Conservation (phyloP, 345 rosid genomes). For the Brassica cretica region DNA sequence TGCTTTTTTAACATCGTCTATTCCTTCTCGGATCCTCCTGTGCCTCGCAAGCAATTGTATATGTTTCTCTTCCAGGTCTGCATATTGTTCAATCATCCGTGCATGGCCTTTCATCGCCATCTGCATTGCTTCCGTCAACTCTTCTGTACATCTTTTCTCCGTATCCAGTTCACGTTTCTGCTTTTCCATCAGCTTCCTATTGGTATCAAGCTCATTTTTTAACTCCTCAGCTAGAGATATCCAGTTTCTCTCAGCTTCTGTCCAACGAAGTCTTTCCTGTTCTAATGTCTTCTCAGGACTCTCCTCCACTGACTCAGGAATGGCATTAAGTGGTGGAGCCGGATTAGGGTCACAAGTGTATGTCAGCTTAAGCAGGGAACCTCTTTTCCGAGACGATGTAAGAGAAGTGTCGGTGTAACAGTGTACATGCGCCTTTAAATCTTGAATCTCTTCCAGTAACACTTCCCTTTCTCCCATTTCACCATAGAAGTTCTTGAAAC, state of each 20-base stretch:
- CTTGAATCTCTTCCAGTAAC: slow-evolving; percentile 83
- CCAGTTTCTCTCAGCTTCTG: slow-evolving; percentile 84
- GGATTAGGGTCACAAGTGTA: slow-evolving; percentile 17
- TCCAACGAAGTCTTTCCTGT: slow-evolving; percentile 59
- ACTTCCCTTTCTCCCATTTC: slow-evolving; percentile 86
- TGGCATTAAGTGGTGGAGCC: slow-evolving; percentile 45
- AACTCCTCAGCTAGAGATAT: slow-evolving; percentile 75
- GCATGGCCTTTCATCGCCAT: slow-evolving; percentile 87
- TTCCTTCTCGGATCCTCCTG: slow-evolving; percentile 76
- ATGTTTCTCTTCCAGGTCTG: slow-evolving; percentile 85
- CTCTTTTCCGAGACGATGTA: slow-evolving; percentile 39
- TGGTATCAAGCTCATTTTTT: slow-evolving; percentile 62
- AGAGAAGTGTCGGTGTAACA: slow-evolving; percentile 67
- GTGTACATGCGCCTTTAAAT: slow-evolving; percentile 73
- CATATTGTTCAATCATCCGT: slow-evolving; percentile 85
- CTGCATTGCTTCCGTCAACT: slow-evolving; percentile 80
- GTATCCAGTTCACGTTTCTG: slow-evolving; percentile 59
- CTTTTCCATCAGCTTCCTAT: slow-evolving; percentile 31
- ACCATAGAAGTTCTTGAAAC: slow-evolving; percentile 57
- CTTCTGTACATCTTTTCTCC: slow-evolving; percentile 74
- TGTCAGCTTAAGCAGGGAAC: slow-evolving; percentile 48
- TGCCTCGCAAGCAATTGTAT: slow-evolving; percentile 83
- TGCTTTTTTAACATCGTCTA: slow-evolving; percentile 79
- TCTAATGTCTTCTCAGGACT: slow-evolving; percentile 53
- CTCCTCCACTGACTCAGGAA: slow-evolving; percentile 50